Evolutionary conservation across 2,329 filamentous ascomycete species (phyloP), one percentile per base, ranked within the genome.

Genomic region (Coniella vitis): DNA sequence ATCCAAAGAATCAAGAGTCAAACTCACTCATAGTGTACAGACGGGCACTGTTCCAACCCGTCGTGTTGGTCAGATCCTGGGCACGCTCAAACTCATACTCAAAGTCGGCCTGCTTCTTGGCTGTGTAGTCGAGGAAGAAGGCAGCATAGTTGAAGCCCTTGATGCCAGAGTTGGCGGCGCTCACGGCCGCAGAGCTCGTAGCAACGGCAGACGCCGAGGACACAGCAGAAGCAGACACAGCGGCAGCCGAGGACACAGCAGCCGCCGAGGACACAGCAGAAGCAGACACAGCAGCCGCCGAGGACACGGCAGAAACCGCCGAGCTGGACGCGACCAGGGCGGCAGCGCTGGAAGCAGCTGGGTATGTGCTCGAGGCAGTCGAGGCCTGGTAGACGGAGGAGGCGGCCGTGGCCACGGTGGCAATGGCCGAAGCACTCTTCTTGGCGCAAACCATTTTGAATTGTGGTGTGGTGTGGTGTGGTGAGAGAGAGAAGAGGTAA

Each of bases 111-210:
- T 85, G 76, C 44, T 59, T 57, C 69, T 86, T 86, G 59, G 74
- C 66, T 25, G 73, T 65, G 53, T 81, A 76, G 59, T 81, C 76
- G 39, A 73, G 76, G 61, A 81, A 81, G 53, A 74, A 75, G 51
- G 75, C 72, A 54, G 82, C 84, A 56, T 87, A 88, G 74, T 88
- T 88, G 78, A 88, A 88, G 57, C 86, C 86, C 55, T 79, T 73
- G 63, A 63, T 62, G 20, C 67, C 66, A 45, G 67, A 65, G 57
- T 47, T 48, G 36, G 38, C 48, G 3, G 52, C 42, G n/a, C 17
- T 19, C 8, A 29, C 45, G 16, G 14, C 17, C 22, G 31, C 35
- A 29, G 25, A 29, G 5, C 37, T 32, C 10, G 40, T 41, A 7
- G 49, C 43, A 34, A 29, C 19, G 19, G 34, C 47, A 34, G 40